Base-by-base conservation (phyloP, 306 rosid genomes). In the Rubus parviflorus region DNA sequence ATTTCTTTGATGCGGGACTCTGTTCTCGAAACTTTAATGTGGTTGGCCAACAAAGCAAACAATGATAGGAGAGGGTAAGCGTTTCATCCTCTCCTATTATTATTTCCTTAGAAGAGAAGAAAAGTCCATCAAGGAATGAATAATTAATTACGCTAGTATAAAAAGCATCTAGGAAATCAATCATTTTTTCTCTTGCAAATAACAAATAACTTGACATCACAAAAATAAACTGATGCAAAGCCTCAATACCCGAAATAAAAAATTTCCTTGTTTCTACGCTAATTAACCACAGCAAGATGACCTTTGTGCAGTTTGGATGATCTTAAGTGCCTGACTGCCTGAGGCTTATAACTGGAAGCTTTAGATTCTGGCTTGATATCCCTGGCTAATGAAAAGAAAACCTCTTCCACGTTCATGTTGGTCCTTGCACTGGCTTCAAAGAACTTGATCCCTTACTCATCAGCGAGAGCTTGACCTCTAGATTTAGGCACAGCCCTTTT, bases 391-490 rank as follows among this genome's bases (percentile, higher is more conserved):
- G 92, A 88, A 77, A 89, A 89, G 92, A 91, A 89, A 77, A 88
- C 94, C 88, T 87, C 94, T 79, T 91, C 97, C 77, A 89, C 97
- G 8, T 91, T 89, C 94, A 86, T 61, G 83, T 91, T 91, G 65
- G 92, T 91, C 85, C 85, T 91, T 74, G 92, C 97, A 89, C 92
- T 89, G 38, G 97, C 89, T 82, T 91, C 94, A 48, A 89, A 89
- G 83, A 91, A 91, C 85, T 91, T 86, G 87, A 91, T 89, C 23
- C 92, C 90, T 80, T 85, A 91, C 85, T 91, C 97, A 81, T 91
- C 94, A 56, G 94, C 94, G 83, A 91, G 97, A 35, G 97, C 97
- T 84, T 91, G 92, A 57, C 97, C 97, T 84, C 77, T 89, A 52
- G 97, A 79, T 52, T 94, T 87, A 51, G 94, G 92, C 75, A 90